A percentile compares a stretch with the other conserved stretches of the same genome.
These are phyloP conservation scores for Aschersonia sp. DNA, from an alignment of 2,329 filamentous ascomycete species.

Conservation along the genomic window DNA sequence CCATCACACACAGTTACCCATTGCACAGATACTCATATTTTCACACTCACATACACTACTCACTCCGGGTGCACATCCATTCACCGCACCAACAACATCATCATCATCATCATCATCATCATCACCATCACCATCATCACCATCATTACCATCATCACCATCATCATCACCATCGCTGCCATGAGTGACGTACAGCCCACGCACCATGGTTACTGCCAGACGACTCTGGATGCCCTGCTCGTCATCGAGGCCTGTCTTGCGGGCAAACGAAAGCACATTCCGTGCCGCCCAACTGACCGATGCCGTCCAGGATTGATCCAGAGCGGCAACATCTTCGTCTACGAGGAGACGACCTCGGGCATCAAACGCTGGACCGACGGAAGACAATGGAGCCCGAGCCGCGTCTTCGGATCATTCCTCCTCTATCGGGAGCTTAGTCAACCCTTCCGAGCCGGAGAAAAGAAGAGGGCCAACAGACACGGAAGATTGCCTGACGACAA, in stretches of 20 bases:
- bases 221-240: constrained; percentile 61
- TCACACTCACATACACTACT: too few species aligned
- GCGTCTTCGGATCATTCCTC: constrained; percentile 72
- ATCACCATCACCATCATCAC: too few species aligned
- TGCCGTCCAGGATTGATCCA: constrained; percentile 65
- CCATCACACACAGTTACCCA: too few species aligned
- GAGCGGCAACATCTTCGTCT: constrained; percentile 81
- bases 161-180: too few species aligned
- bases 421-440: constrained; percentile 73
- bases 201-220: constrained; percentile 52
- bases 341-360: constrained; percentile 78
- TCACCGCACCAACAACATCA: too few species aligned
- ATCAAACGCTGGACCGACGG: constrained; percentile 95
- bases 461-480: constrained; percentile 70
- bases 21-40: too few species aligned
- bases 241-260: constrained; percentile 68
- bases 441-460: constrained; percentile 68
- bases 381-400: constrained; percentile 78
- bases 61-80: too few species aligned
- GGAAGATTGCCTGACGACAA: constrained; percentile 11
- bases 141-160: too few species aligned
- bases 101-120: too few species aligned
- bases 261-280: constrained; percentile 59
- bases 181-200: constrained; percentile 31
- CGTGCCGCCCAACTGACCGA: constrained; percentile 73